A percentile compares a stretch with the other conserved stretches of the same genome.
These are phyloP conservation scores for Populus simonii DNA, from an alignment of 345 rosid genomes.

Conservation along the genomic window DNA sequence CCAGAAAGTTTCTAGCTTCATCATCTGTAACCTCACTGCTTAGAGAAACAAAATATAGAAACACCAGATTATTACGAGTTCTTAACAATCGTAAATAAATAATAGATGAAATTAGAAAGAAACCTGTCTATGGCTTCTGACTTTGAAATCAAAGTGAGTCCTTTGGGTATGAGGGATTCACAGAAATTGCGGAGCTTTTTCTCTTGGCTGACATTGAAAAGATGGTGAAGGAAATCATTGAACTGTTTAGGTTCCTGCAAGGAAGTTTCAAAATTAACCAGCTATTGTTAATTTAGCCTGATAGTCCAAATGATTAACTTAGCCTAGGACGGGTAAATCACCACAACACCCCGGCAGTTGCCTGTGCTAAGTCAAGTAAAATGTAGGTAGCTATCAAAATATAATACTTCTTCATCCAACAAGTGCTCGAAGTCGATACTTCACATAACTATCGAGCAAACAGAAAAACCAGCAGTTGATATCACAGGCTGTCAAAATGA, in stretches of 20 bases:
- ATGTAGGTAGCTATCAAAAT: not conserved
- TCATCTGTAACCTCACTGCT: constrained; percentile 68
- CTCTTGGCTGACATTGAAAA: constrained; percentile 39
- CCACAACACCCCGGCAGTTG: not conserved
- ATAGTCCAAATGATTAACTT: not conserved
- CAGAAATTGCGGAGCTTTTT: constrained; percentile 38
- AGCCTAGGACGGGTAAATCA: not conserved
- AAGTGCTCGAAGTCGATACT: not conserved
- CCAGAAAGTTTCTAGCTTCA: constrained; percentile 45
- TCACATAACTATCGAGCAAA: not conserved
- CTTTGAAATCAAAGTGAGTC: constrained; percentile 59
- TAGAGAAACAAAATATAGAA: constrained; percentile 2
- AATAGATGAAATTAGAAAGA: not conserved
- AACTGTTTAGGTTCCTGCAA: constrained; percentile 78
- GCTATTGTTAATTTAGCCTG: not conserved
- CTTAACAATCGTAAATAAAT: not conserved
- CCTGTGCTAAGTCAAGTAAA: not conserved
- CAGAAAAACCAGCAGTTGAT: not conserved
- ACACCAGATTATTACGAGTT: constrained; percentile 6
- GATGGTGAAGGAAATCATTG: constrained; percentile 54
- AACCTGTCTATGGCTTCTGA: constrained; percentile 89
- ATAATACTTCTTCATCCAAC: not conserved
- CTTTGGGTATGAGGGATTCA: constrained; percentile 45
- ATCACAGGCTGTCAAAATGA: not conserved
- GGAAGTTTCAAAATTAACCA: constrained; percentile 5